A percentile compares a stretch with the other conserved stretches of the same genome.
phyloP scores from a whole-genome alignment of 768 basidiomycete species.

The Saitozyma podzolica region DNA sequence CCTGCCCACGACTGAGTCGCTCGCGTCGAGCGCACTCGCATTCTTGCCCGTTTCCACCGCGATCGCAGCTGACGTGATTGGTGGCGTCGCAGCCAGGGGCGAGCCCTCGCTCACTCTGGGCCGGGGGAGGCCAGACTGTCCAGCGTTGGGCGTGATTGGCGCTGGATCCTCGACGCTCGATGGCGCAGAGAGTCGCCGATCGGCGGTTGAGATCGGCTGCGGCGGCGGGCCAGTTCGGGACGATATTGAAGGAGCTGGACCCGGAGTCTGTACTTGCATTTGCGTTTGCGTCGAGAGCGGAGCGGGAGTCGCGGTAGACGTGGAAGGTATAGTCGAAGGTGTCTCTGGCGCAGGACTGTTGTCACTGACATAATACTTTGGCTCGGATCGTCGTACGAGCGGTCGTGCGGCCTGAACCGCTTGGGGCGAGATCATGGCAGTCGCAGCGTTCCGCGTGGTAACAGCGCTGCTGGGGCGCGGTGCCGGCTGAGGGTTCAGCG shows the following conservation, averaged over 20 bases:
- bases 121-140: constrained; percentile 1
- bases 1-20: constrained; percentile 44
- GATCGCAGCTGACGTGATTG: constrained; percentile 27
- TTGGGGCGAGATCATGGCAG: constrained; percentile 7
- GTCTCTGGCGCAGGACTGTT: constrained; percentile 13
- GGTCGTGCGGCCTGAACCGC: constrained; percentile 8
- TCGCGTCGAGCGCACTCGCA: constrained; percentile 28
- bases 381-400: constrained; percentile 28
- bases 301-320: constrained; percentile 11
- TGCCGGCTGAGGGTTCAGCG: constrained; percentile 39
- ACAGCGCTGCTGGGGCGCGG: constrained; percentile 1
- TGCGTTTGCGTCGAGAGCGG: background rate
- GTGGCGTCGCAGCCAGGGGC: constrained; percentile 40
- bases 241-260: no score
- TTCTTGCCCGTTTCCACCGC: constrained; percentile 26
- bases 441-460: constrained; percentile 5
- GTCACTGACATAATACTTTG: constrained; percentile 41
- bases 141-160: constrained; percentile 49
- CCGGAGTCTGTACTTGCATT: no score
- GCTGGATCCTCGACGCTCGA: constrained; percentile 64
- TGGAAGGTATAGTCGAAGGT: constrained; percentile 15
- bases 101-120: constrained; percentile 34
- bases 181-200: constrained; percentile 2
- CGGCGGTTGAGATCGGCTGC: constrained; percentile 21
- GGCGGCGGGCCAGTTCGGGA: constrained; percentile 19